phyloP scores from a whole-genome alignment of 2,329 filamentous ascomycete species.

The Talaromyces sp. region DNA sequence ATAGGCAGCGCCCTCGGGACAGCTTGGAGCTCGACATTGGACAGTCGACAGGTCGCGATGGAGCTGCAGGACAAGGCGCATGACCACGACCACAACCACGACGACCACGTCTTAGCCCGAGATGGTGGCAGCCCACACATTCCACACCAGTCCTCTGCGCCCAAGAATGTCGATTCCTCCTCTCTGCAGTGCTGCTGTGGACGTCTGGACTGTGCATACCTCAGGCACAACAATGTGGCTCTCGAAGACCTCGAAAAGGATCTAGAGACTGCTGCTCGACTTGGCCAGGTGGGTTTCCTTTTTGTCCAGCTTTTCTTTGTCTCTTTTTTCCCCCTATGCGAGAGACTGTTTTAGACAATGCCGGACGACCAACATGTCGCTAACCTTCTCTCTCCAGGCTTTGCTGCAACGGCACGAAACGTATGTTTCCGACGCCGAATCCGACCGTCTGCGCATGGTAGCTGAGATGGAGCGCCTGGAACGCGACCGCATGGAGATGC shows the following conservation, averaged over 20 bases:
- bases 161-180: slow-evolving; percentile 20
- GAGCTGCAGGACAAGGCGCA: not conserved
- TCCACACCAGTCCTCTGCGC: slow-evolving; percentile 26
- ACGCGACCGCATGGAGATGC: slow-evolving; percentile 65
- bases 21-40: not conserved
- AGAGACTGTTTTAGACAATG: not conserved
- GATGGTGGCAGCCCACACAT: not conserved
- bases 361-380: slow-evolving; percentile 28
- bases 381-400: slow-evolving; percentile 76
- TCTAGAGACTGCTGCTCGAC: slow-evolving; percentile 76
- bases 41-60: not conserved
- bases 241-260: slow-evolving; percentile 82
- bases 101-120: not conserved
- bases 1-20: not conserved
- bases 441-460: slow-evolving; percentile 70
- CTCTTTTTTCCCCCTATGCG: slow-evolving; percentile 11
- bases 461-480: slow-evolving; percentile 72
- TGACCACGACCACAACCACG: not conserved
- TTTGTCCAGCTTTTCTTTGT: slow-evolving; percentile 16
- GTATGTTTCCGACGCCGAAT: slow-evolving; percentile 88
- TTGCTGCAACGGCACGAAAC: slow-evolving; percentile 87
- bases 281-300: slow-evolving; percentile 76
- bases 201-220: slow-evolving; percentile 68
- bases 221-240: slow-evolving; percentile 73
- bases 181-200: slow-evolving; percentile 74